These are phyloP conservation scores for Dalbergia oliveri DNA, from an alignment of 306 rosid genomes.

Conservation along the genomic window DNA sequence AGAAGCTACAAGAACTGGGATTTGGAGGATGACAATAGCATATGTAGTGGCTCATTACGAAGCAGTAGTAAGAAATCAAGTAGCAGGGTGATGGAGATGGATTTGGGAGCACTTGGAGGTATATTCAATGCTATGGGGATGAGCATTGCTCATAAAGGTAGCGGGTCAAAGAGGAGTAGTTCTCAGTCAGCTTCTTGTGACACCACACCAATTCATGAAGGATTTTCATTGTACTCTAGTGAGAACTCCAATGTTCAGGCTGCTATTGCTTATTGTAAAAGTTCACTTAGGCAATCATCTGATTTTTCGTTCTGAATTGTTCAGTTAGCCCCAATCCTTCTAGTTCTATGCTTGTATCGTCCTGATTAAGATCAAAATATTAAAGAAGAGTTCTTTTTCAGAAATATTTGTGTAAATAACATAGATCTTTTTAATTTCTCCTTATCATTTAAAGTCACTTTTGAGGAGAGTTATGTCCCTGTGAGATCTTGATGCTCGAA, in stretches of 20 bases:
- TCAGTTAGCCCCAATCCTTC: conserved; percentile 18
- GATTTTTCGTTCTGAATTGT: conserved; percentile 42
- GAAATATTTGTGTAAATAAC: no score
- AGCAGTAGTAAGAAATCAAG: conserved; percentile 36
- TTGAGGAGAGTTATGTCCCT: no score
- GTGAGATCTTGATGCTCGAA: no score
- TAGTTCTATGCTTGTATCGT: conserved; percentile 5
- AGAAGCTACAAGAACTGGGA: conserved; percentile 20
- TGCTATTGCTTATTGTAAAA: conserved; percentile 74
- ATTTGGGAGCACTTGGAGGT: conserved; percentile 58
- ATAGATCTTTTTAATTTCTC: no score
- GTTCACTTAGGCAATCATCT: conserved; percentile 52
- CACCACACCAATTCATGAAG: conserved; percentile 60
- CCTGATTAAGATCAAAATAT: background rate
- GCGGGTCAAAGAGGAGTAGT: conserved; percentile 47
- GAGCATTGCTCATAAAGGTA: conserved; percentile 39
- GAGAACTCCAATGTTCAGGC: conserved; percentile 60
- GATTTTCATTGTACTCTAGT: conserved; percentile 36
- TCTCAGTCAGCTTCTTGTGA: conserved; percentile 55
- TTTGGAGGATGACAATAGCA: conserved; percentile 22
- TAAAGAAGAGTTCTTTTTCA: no score
- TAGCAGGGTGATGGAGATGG: conserved; percentile 48
- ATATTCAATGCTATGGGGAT: conserved; percentile 50
- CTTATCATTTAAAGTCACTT: no score
- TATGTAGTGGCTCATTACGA: background rate